Evolutionary conservation across 768 basidiomycete species (phyloP), one percentile per base, ranked within the genome.

Genomic region (Naganishia vishniacii): DNA sequence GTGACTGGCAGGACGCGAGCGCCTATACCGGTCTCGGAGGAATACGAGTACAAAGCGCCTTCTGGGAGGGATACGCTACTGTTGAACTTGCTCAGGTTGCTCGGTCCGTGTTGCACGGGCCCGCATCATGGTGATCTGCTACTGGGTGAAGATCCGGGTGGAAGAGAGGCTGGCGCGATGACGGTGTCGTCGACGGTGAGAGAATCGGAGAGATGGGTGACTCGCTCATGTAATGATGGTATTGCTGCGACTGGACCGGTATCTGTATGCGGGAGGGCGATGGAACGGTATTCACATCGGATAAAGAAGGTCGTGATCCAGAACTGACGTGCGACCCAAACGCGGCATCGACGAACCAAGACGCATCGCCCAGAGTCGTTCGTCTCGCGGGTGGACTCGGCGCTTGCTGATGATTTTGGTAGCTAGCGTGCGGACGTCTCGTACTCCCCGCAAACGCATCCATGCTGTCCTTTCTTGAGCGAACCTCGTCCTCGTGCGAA

Each of bases 61-160:
- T 25, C 34, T 12, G 53, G 53, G 6, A 56, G 34, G 20, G 53
- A 56, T 1, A 20, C 37, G 37, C 37, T 40, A 56, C 53, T 56
- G 53, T 34, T 40, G 32, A 34, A 31, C 13, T 11, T 8, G 31
- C 31, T 51, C 18, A 32, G 23, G 34, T 40, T 56, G 32, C 18
- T 7, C 20, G 37, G 18, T n/a, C 8, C 20, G 37, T 26, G 34
- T 23, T 11, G 6, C 20, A 11, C n/a, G 31, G 23, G 23, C 32
- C n/a, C 2, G 49, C 31, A 12, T n/a, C 49, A 34, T 51, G 49
- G 20, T 56, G 53, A 18, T 56, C 53, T 20, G 53, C 34, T 3
- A 56, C 53, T 2, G 53, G 53, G 23, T 56, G 53, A 11, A 56
- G 15, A 18, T 56, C 53, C 32, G 53, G 53, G 15, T 56, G 53